Evolutionary conservation across 2,329 filamentous ascomycete genomes (phyloP).

Genomic region (Scedosporium aurantiacum): DNA sequence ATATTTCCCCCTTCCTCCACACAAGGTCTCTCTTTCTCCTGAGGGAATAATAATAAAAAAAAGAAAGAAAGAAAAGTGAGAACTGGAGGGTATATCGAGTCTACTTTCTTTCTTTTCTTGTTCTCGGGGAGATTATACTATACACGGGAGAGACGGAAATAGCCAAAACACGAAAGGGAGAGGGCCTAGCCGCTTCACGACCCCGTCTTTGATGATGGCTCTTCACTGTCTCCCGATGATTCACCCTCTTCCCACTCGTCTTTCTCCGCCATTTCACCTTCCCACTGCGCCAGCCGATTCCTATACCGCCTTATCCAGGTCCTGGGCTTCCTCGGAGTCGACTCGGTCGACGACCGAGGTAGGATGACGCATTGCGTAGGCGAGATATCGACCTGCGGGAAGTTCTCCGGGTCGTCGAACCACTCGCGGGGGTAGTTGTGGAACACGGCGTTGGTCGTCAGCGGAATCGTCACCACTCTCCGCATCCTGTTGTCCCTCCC

Average conservation of each 20-base stretch:
- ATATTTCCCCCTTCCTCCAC: no score
- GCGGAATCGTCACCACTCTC: not conserved
- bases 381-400: not conserved
- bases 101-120: not conserved
- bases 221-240: no score
- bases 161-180: no score
- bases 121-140: not conserved
- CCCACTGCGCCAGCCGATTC: no score
- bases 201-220: no score
- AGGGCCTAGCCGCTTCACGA: no score
- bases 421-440: constrained; percentile 2
- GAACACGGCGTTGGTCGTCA: not conserved
- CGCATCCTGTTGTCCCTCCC: not conserved
- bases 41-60: not conserved
- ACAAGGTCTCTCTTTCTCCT: no score
- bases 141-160: not conserved
- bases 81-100: not conserved
- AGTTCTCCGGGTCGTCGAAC: not conserved
- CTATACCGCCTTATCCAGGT: not conserved
- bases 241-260: no score
- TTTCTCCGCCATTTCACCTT: no score
- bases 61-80: not conserved
- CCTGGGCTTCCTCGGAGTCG: not conserved
- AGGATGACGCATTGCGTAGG: not conserved
- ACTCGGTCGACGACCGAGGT: not conserved